Evolutionary conservation across 495 filamentous ascomycete genomes (phyloP), one percentile per base, ranked within the genome.

Genomic region (Lasiosphaeria hispida): DNA sequence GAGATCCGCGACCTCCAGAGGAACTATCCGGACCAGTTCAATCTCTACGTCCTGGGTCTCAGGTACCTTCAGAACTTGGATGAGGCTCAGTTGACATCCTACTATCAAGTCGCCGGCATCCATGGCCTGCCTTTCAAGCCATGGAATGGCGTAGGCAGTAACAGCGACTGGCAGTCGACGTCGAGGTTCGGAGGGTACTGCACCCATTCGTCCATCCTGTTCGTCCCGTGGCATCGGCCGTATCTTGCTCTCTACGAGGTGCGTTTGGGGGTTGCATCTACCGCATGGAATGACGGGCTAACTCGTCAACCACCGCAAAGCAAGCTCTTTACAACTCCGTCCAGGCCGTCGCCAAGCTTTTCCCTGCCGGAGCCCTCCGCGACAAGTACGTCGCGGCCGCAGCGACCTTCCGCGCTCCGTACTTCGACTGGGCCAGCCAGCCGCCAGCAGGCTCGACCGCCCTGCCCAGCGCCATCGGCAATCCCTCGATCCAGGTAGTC

Each of bases 161-260:
- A 59, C 48, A 55, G 62, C 18, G 58, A 67, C 55, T 63, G 68
- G 65, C 61, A 69, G 45, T 52, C 63, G 23, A 66, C 41, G 15
- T 44, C 51, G 48, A 75, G 62, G 17, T 72, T 62, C 60, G 72
- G 60, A 33, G 87, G 86, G 0, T 89, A 87, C 63, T 90, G 87
- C 63, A 75, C 77, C 8, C 87, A 90, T 68, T 73, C 75, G 11
- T 87, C 83, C 17, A 83, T 83, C 54, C 68, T 90, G 30, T 89
- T 89, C 65, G 70, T 78, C 30, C 75, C 84, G 4, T 90, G 87
- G 87, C 86, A 90, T 69, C 73, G 87, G 10, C 83, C 85, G 7
- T 90, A 89, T 63, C 73, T 88, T 47, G 77, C 81, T 38, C 62
- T 65, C 0, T 72, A 66, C 52, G 87, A 89, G 77, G 84, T 83